Conservation (phyloP, 1,284 basidiomycete species). For the Trametes versicolor region DNA sequence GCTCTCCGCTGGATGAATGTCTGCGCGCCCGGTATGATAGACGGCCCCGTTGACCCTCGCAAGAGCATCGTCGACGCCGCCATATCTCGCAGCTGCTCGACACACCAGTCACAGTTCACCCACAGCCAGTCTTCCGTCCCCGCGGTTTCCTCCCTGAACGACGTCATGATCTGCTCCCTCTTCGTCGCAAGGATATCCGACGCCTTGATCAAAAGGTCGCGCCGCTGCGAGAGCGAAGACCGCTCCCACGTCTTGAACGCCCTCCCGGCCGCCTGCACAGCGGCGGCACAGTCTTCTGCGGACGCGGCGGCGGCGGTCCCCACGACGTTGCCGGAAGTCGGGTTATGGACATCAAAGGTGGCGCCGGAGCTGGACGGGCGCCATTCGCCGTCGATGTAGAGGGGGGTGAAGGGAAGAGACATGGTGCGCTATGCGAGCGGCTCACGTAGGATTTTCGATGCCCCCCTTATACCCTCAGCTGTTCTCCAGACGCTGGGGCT, state of each 20-base stretch:
- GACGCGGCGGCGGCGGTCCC: conserved; percentile 56
- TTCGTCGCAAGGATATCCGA: conserved; percentile 53
- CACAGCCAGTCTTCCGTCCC: conserved; percentile 40
- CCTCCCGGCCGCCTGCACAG: conserved; percentile 54
- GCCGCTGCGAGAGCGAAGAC: conserved; percentile 46
- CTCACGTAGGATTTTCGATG: too few species aligned
- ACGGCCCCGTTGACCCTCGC: conserved; percentile 44
- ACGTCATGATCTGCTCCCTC: conserved; percentile 45
- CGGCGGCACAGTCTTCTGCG: conserved; percentile 55
- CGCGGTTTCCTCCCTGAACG: conserved; percentile 52
- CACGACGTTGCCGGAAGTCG: conserved; percentile 52
- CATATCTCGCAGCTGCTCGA: conserved; percentile 28
- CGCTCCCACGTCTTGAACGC: conserved; percentile 62
- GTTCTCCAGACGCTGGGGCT: background rate
- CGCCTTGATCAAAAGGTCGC: conserved; percentile 57
- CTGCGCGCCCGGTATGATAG: conserved; percentile 42
- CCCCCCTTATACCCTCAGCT: background rate
- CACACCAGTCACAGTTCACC: conserved; percentile 33
- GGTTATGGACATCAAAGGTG: conserved; percentile 58
- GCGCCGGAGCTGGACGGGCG: conserved; percentile 48
- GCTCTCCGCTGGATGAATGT: conserved; percentile 44
- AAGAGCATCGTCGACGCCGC: conserved; percentile 38
- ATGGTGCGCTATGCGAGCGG: conserved; percentile 6
- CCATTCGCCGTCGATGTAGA: conserved; percentile 46
- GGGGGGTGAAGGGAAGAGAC: conserved; percentile 35